phyloP scores from a whole-genome alignment of 2,329 filamentous ascomycete species.

The Fusarium longipes region DNA sequence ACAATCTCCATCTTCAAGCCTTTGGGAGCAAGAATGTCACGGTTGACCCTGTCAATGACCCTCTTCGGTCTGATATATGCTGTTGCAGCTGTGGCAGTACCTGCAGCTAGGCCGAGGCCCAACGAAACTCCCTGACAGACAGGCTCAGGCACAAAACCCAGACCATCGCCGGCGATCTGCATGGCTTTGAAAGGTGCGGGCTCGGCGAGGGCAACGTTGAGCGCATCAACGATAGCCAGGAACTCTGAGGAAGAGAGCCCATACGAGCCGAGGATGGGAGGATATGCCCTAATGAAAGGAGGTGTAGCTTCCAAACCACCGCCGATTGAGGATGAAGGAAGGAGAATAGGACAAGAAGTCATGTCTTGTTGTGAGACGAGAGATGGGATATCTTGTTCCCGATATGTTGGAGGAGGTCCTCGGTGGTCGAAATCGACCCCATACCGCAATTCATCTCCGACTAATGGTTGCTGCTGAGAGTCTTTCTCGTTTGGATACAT shows the following conservation, averaged over 20 bases:
- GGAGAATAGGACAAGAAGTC: conserved; percentile 1
- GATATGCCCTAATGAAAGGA: conserved; percentile 20
- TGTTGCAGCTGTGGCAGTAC: conserved; percentile 8
- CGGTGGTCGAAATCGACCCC: neutral
- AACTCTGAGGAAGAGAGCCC: neutral
- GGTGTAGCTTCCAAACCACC: conserved; percentile 7
- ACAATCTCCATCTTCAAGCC: conserved; percentile 13
- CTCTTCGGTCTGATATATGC: conserved; percentile 17
- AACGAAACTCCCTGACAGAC: conserved; percentile 13
- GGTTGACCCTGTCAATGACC: neutral
- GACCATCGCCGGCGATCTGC: neutral
- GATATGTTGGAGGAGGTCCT: neutral
- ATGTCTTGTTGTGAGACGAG: neutral
- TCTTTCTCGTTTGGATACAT: conserved; percentile 3
- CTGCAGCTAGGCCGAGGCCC: conserved; percentile 10
- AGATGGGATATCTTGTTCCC: neutral
- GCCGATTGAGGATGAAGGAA: conserved; percentile 11
- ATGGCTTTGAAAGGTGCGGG: conserved; percentile 13
- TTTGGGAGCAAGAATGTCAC: neutral
- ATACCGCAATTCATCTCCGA: neutral
- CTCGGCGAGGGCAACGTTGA: conserved; percentile 14
- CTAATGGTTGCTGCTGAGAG: neutral
- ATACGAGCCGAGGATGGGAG: conserved; percentile 4
- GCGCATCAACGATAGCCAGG: neutral
- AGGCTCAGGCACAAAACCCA: conserved; percentile 11